Evolutionary conservation across 1,284 basidiomycete species (phyloP).

Genomic region (Rhodotorula sp.): DNA sequence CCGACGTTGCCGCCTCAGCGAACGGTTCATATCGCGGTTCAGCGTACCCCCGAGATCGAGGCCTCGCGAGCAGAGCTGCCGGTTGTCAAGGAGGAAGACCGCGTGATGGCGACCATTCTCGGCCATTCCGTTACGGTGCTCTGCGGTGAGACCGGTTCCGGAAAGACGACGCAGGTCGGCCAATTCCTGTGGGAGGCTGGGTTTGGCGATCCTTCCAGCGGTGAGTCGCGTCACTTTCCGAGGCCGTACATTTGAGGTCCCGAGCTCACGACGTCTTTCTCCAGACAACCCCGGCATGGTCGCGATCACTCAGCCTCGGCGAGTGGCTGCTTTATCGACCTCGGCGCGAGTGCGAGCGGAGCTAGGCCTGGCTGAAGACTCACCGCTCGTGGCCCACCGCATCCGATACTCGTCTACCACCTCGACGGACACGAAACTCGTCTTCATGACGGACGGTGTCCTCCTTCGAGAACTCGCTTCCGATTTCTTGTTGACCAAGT

Average conservation of each 20-base stretch:
- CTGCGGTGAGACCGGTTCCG: slow-evolving; percentile 88
- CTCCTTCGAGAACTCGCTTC: slow-evolving; percentile 86
- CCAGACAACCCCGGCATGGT: slow-evolving; percentile 96
- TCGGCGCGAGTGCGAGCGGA: slow-evolving; percentile 87
- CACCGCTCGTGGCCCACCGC: slow-evolving; percentile 86
- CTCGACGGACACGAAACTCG: slow-evolving; percentile 83
- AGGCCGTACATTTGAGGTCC: too few relatives aligned
- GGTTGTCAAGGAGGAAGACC: slow-evolving; percentile 89
- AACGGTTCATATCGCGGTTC: slow-evolving; percentile 62
- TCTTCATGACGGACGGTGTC: slow-evolving; percentile 99
- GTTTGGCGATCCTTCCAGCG: slow-evolving; percentile 65
- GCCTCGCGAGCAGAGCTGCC: slow-evolving; percentile 79
- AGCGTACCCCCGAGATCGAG: slow-evolving; percentile 70
- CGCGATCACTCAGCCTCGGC: slow-evolving; percentile 93
- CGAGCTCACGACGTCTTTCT: background rate
- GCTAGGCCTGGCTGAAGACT: slow-evolving; percentile 64
- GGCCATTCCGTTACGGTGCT: slow-evolving; percentile 75
- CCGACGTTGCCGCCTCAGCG: slow-evolving; percentile 38
- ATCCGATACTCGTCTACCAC: slow-evolving; percentile 96
- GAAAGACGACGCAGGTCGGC: slow-evolving; percentile 97
- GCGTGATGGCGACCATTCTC: slow-evolving; percentile 86
- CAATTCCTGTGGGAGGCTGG: slow-evolving; percentile 94
- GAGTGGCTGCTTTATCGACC: slow-evolving; percentile 96
- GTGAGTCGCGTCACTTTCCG: slow-evolving; percentile 28
- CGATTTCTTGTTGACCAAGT: slow-evolving; percentile 86